Conservation (phyloP, 768 basidiomycete genomes). For the Rhodotorula sphaerocarpa region DNA sequence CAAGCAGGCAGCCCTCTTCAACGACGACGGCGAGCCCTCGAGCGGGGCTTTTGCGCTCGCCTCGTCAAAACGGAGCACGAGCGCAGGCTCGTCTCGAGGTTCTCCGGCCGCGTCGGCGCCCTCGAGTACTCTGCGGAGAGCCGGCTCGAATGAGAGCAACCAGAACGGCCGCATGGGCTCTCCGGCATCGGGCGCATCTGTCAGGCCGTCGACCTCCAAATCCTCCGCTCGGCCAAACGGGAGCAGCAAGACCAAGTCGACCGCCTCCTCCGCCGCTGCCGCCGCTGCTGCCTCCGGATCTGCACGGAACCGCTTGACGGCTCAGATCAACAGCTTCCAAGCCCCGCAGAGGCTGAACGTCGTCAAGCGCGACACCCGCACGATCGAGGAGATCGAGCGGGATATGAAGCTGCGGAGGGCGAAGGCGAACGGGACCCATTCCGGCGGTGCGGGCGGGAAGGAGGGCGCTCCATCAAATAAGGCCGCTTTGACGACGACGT, state of each 20-base stretch:
- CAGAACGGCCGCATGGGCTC: neutral
- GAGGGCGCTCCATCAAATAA: no score
- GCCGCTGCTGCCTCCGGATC: neutral
- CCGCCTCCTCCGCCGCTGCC: neutral
- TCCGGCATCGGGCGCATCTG: neutral
- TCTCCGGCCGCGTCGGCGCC: neutral
- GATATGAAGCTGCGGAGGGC: constrained; percentile 31
- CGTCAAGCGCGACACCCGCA: constrained; percentile 37
- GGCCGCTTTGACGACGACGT: no score
- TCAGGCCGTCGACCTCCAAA: neutral
- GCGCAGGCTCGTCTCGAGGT: constrained; percentile 2
- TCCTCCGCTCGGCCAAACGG: neutral
- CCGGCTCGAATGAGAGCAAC: no score
- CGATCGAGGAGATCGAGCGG: constrained; percentile 39
- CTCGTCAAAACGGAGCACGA: neutral
- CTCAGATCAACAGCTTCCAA: constrained; percentile 7
- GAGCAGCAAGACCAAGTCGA: neutral
- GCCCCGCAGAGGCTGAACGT: constrained; percentile 23
- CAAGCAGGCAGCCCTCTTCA: constrained; percentile 23
- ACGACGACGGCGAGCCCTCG: constrained; percentile 27
- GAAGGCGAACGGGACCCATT: neutral
- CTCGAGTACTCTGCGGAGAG: neutral
- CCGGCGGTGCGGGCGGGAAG: neutral
- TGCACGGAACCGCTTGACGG: constrained; percentile 32
- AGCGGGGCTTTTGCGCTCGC: constrained; percentile 30